Base-by-base conservation (phyloP, 2,329 filamentous ascomycete species). In the Aspergillus tubingensis region DNA sequence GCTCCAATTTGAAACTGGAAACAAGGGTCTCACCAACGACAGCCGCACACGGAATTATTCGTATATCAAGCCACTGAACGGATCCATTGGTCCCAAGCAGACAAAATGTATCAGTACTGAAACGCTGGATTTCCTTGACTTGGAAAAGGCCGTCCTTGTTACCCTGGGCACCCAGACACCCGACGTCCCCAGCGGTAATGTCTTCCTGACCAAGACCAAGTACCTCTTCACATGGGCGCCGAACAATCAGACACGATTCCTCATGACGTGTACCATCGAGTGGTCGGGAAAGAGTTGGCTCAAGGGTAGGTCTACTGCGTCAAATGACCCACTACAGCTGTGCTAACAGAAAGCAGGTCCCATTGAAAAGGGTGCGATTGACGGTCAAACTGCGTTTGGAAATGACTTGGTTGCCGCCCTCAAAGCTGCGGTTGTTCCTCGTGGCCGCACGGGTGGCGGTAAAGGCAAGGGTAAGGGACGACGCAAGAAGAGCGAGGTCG, bases 241-340 rank as follows among this genome's bases (percentile, higher is more conserved):
- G 54, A 89, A 88, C 63, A 96, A 96, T 70, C 81, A 87, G 41
- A 99, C 96, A 1, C 86, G 92, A 27, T 80, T 99, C 30, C 87
- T 95, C 63, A 89, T 94, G 79, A 97, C 89, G 67, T 97, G 92
- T 74, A 89, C 88, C 2, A 91, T 97, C 47, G 96, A 99, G 72
- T 99, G 96, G 96, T 89, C 89, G 3, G 93, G 93, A 68, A 99
- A 98, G 83, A 97, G 93, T 80, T 99, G 95, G 95, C 80, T 99
- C 49, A 97, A 95, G 81, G 91, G 93, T 96, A 81, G 73, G 82
- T 72, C 62, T 5, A 8, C 5, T 3, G n/a, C 27, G 32, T 4
- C 11, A 7, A 32, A 48, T n/a, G 4, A 15, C 19, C 39, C 15
- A 17, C 1, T 11, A 54, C 30, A 36, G 11, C 11, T 23, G 52